Base-by-base conservation (phyloP, 2,329 filamentous ascomycete species). In the Exophiala sideris region DNA sequence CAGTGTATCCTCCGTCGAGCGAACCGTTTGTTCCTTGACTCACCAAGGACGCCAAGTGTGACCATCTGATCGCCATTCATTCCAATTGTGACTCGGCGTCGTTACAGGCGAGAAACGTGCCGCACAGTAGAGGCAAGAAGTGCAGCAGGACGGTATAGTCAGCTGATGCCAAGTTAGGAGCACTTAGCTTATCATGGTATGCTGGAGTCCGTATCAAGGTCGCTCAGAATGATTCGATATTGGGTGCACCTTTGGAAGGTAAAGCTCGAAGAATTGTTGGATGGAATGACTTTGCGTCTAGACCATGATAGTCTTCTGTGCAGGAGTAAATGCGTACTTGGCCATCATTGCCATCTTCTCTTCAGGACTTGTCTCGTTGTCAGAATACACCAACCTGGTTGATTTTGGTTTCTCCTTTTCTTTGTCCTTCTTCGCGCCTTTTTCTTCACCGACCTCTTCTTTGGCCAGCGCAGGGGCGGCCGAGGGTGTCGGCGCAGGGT, bases 281-380 rank as follows among this genome's bases (percentile, higher is more conserved):
- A 34, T 8, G 12, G 8, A 16, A 7, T 39, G 35, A 3, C 21
- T 32, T 12, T 12, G 7, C 41, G 38, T 41, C 39, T 57, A 62
- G 12, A 61, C 61, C 46, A 58, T 52, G 34, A 61, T 39, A 34
- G 56, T 58, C 63, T 67, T 70, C 50, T 64, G 67, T 62, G 73
- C 70, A 65, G 79, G 80, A 66, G 76, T 75, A 70, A 82, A 87
- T 64, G 85, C 84, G 75, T 95, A 96, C 71, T 84, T 85, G 57
- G 87, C 78, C 74, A 94, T 75, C 67, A 76, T 74, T 24, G 89
- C 87, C 88, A 95, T 91, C 73, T 86, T 89, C 79, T 96, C 91
- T 75, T 96, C 91, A 1, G 90, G 88, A 65, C 88, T 94, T 66
- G 85, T 76, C 54, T 87, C 85, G 48, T 87, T 84, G 67, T 95